These are phyloP conservation scores for Nitzschia palea DNA, from an alignment of 108 stramenopile species.

Conservation along the genomic window DNA sequence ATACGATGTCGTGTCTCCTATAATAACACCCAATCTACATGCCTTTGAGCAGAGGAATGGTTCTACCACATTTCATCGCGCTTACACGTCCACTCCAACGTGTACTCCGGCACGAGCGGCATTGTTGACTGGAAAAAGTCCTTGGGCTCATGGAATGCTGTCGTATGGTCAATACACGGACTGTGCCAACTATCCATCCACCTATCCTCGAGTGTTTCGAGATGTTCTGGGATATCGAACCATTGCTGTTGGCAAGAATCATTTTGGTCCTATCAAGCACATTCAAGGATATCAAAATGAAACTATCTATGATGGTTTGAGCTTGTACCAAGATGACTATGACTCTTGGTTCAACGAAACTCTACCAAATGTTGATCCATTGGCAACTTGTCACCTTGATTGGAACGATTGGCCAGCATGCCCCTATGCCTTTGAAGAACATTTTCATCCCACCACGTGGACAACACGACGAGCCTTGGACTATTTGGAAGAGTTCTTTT, in stretches of 20 bases:
- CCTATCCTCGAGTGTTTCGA: constrained; percentile 11
- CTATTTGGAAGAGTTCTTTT: background rate
- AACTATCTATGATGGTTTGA: constrained; percentile 27
- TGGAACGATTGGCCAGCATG: constrained; percentile 39
- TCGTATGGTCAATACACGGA: constrained; percentile 18
- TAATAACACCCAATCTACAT: constrained; percentile 26
- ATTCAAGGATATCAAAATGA: constrained; percentile 18
- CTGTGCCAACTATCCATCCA: constrained; percentile 33
- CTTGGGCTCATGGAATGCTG: constrained; percentile 48
- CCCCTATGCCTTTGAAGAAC: constrained; percentile 33
- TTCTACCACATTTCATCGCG: constrained; percentile 15
- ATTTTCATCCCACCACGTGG: constrained; percentile 40
- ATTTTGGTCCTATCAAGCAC: constrained; percentile 34
- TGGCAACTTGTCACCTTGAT: constrained; percentile 23
- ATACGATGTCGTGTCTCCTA: constrained; percentile 26
- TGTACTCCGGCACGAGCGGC: constrained; percentile 42
- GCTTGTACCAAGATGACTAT: constrained; percentile 25
- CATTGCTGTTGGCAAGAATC: constrained; percentile 35
- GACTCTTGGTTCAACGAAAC: constrained; percentile 15
- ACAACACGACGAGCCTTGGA: constrained; percentile 23
- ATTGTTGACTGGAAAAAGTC: constrained; percentile 33
- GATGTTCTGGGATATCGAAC: constrained; percentile 19
- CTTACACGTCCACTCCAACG: constrained; percentile 36
- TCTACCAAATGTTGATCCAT: constrained; percentile 26
- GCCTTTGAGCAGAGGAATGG: background rate